Evolutionary conservation across 495 filamentous ascomycete genomes (phyloP), one percentile per base, ranked within the genome.

Genomic region (Podospora fimiseda): DNA sequence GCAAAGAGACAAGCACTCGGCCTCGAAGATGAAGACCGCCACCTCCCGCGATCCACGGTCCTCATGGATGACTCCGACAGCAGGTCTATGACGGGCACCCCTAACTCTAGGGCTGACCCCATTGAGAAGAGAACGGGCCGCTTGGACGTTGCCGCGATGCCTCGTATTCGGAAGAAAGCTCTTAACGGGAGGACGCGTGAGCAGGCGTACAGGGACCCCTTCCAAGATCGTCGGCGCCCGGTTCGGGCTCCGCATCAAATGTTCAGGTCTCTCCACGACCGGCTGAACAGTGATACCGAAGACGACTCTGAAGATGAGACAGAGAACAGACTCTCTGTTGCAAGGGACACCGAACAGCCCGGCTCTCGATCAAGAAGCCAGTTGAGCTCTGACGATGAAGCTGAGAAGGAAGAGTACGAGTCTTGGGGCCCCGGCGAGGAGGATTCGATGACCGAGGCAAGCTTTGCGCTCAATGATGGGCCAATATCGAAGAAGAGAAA

Each of bases 341-440:
- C 76, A 6, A 72, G 82, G 43, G 88, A 93, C 58, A 89, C 84
- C 0, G 88, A 92, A 61, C 89, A 93, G 51, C 80, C 82, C 44
- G 90, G 92, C 43, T 94, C 89, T 51, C 76, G 88, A 15, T 85
- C 89, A 14, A 72, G 83, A 11, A 95, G 90, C 63, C 85, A 86
- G 9, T 81, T 88, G 75, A 87, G 83, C 59, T 81, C 82, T 23
- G 81, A 77, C 33, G 80, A 83, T 24, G 84, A 85, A 19, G 75
- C 67, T 1, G 82, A 77, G 16, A 86, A 89, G 55, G 82, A 89
- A 23, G 85, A 75, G 13, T 82, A 74, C 18, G 53, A 44, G 0
- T 68, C 68, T 2, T 67, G 71, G 60, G 74, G 67, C 21, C 62
- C 64, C 14, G 67, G 52, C 15, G 78, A 81, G 23, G 78, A 81